Evolutionary conservation across 2,329 filamentous ascomycete species (phyloP), one percentile per base, ranked within the genome.

Genomic region (Cryphonectria parasitica): DNA sequence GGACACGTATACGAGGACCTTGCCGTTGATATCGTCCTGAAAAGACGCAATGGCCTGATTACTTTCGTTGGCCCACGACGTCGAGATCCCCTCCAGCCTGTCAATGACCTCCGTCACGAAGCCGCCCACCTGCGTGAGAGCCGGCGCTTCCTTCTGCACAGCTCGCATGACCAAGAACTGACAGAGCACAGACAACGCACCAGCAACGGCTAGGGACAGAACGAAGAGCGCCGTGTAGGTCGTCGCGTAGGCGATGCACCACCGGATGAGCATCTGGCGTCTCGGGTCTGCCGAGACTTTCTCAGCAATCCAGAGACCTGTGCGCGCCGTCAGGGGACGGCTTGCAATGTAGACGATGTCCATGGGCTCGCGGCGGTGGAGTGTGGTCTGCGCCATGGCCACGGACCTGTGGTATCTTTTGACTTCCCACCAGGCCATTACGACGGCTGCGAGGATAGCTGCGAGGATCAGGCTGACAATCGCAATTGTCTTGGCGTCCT

Each of bases 291-390:
- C 54, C 67, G 87, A 88, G 81, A 95, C 90, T 70, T 84, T 86
- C 66, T 86, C 87, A 8, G 92, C 89, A 28, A 92, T 75, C 80
- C 88, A 91, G 78, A 97, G 87, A 56, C 95, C 95, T 39, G 87
- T 82, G 1, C 86, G 86, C 0, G 93, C 89, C 0, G 94, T 93
- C 75, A 91, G 89, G 1, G 95, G 94, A 31, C 94, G 89, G 45
- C 93, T 95, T 43, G 91, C 90, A 74, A 98, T 92, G 81, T 98
- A 97, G 58, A 97, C 89, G 49, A 95, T 90, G 78, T 98, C 95
- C 86, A 97, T 90, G 0, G 92, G 88, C 77, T 98, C 94, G 69
- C 91, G 84, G 74, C 87, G 83, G 62, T 86, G 83, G 75, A 97
- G 86, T 43, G 94, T 84, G 45, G 94, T 84, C 69, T 85, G 83